phyloP scores from a whole-genome alignment of 2,329 filamentous ascomycete species.

The Aureobasidium uvarum region DNA sequence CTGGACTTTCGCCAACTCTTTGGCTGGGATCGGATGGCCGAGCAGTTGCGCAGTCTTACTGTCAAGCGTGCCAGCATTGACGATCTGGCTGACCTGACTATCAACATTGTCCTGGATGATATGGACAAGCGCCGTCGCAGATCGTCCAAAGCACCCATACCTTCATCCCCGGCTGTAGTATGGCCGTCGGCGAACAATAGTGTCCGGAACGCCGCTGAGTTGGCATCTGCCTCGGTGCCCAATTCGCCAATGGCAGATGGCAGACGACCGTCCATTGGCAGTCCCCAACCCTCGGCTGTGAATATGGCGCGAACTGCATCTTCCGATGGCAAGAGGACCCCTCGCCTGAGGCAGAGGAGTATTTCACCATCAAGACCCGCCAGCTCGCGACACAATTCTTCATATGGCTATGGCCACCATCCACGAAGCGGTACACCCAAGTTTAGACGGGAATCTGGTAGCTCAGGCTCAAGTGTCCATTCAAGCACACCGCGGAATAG shows the following conservation, averaged over 20 bases:
- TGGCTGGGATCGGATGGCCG: constrained; percentile 91
- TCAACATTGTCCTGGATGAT: constrained; percentile 92
- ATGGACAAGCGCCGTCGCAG: constrained; percentile 88
- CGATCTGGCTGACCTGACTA: constrained; percentile 83
- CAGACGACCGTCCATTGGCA: constrained; percentile 49
- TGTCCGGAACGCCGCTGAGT: constrained; percentile 59
- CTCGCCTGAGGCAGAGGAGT: constrained; percentile 61
- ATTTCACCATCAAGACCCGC: constrained; percentile 75
- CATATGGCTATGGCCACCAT: constrained; percentile 63
- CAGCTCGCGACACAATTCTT: constrained; percentile 69
- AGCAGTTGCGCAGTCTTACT: constrained; percentile 85
- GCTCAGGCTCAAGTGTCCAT: constrained; percentile 75
- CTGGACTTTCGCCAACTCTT: constrained; percentile 97
- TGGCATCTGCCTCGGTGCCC: constrained; percentile 67
- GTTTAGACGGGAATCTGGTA: constrained; percentile 84
- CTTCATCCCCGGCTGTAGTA: constrained; percentile 72
- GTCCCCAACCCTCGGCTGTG: constrained; percentile 44
- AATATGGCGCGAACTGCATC: constrained; percentile 60
- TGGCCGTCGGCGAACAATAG: constrained; percentile 64
- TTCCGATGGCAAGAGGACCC: constrained; percentile 42
- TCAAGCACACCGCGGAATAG: constrained; percentile 62
- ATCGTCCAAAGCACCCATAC: constrained; percentile 70
- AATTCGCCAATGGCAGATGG: constrained; percentile 58
- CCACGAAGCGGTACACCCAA: constrained; percentile 66
- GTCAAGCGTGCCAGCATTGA: constrained; percentile 85